Base-by-base conservation (phyloP, 371 early-diverging fungal genomes). In the Capillidium heterosporum region DNA sequence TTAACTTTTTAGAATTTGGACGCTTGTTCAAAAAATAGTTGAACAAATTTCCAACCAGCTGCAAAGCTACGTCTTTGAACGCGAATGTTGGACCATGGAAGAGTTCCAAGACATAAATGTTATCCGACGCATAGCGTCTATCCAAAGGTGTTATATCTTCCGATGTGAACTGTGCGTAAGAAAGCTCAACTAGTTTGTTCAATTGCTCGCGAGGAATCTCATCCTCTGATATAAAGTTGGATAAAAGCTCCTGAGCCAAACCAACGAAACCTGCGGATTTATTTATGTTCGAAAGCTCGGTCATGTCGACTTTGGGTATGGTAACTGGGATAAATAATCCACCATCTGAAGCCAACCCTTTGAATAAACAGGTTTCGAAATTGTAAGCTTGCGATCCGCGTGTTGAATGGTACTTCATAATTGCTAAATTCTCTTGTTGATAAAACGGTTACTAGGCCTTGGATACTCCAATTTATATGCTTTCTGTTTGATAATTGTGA, bases 61-160 rank as follows among this genome's bases (percentile, higher is more conserved):
- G 97, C 60, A 95, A 74, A 5, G 95, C 97, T 42, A 95, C 93
- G 61, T 96, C 97, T 73, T 96, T 96, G 75, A 96, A 96, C 23
- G 95, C 95, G 71, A 91, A 91, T 1, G 95, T 95, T 11, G 95
- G 95, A 1, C 95, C 97, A 60, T 91, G 94, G 83, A 90, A 93
- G 41, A 96, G 77, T 71, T 96, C 95, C 57, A 96, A 74, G 13
- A 94, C 72, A 58, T 80, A 79, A 43, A 87, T 63, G 41, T 66
- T 53, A 26, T 59, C 55, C 13, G n/a, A n/a, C n/a, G n/a, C n/a
- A n/a, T n/a, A n/a, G n/a, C 47, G 28, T 21, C 41, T 61, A 63
- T 49, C 57, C 53, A 91, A 60, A 26, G 95, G 95, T 2, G 90
- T 85, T 54, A 92, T 83, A 10, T 82, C 76, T 23, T 75, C 60